Conservation (phyloP, 2,329 filamentous ascomycete species). For the Epicoccum nigrum region DNA sequence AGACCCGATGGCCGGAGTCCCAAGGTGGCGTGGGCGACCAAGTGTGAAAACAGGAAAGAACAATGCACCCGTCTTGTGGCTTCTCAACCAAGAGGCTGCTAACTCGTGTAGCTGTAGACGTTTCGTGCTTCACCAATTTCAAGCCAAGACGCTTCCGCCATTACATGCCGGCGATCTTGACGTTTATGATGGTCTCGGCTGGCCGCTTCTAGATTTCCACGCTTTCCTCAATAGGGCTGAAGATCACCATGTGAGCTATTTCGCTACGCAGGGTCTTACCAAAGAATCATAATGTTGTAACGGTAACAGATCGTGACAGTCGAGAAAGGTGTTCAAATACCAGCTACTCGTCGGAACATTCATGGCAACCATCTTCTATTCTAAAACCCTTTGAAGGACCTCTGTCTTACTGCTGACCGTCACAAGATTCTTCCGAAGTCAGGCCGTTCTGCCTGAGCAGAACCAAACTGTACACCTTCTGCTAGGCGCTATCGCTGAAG, state of each 20-base stretch:
- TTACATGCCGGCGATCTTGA: conserved; percentile 13
- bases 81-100: background rate
- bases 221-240: conserved; percentile 12
- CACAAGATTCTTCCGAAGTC: conserved; percentile 2
- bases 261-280: background rate
- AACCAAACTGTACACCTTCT: background rate
- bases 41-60: background rate
- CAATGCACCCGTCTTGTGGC: background rate
- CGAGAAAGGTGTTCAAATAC: background rate
- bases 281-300: background rate
- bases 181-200: conserved; percentile 13
- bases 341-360: background rate
- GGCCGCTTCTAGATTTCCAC: conserved; percentile 7
- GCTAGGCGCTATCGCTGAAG: background rate
- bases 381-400: background rate
- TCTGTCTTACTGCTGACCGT: background rate
- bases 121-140: background rate
- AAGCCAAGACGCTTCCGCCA: background rate
- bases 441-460: conserved; percentile 11
- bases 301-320: no score
- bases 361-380: background rate
- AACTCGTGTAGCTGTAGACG: background rate
- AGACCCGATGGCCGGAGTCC: background rate
- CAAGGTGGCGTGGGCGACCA: background rate
- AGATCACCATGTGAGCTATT: conserved; percentile 7